Conservation (phyloP, 2,329 filamentous ascomycete genomes). For the Neonectria punicea region DNA sequence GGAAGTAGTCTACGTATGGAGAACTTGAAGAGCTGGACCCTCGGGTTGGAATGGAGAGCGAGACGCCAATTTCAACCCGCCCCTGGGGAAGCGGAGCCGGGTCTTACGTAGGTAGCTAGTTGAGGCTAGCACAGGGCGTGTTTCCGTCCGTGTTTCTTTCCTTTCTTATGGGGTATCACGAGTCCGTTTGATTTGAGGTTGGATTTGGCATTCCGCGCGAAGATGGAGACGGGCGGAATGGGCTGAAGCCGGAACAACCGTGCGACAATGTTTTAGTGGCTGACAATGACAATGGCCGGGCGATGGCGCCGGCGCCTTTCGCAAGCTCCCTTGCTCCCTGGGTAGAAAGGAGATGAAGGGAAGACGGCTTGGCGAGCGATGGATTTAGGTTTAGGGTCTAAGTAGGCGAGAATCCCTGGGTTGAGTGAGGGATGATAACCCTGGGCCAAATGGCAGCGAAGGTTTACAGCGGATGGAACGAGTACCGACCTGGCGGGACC, state of each 20-base stretch:
- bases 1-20: too few relatives aligned
- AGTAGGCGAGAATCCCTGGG: not conserved
- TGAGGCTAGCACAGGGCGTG: not conserved
- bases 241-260: not conserved
- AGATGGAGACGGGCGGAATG: not conserved
- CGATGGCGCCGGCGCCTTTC: not conserved
- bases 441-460: too few relatives aligned
- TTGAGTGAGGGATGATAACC: too few relatives aligned
- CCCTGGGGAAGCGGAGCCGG: slow-evolving; percentile 21
- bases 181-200: not conserved
- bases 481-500: not conserved
- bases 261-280: not conserved
- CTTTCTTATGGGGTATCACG: not conserved
- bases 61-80: not conserved
- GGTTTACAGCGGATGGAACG: not conserved
- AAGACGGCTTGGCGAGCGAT: not conserved
- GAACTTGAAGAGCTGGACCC: too few relatives aligned
- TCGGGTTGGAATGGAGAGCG: not conserved
- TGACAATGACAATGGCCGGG: not conserved
- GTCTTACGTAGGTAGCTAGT: too few relatives aligned
- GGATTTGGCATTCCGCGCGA: slow-evolving; percentile 12
- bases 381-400: not conserved
- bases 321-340: not conserved
- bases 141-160: not conserved
- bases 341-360: not conserved